These are phyloP conservation scores for Coemansia sp. DNA, from an alignment of 192 early-diverging fungal genomes.

Conservation along the genomic window DNA sequence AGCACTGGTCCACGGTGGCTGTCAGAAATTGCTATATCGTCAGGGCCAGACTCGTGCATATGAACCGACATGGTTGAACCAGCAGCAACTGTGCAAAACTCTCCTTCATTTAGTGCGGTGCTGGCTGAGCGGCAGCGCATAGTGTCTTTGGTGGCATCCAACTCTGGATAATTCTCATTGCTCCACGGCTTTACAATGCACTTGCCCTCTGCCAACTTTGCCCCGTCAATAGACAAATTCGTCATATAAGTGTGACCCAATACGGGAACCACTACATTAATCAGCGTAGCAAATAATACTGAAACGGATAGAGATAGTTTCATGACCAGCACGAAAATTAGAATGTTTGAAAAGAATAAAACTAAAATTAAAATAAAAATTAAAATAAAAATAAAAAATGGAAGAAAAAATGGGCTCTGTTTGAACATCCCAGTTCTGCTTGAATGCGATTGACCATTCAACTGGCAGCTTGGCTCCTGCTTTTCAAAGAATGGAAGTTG, in stretches of 20 bases:
- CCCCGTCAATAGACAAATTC: background rate
- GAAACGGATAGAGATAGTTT: background rate
- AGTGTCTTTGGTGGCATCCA: constrained; percentile 12
- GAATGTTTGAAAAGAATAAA: background rate
- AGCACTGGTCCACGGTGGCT: constrained; percentile 28
- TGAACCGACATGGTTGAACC: constrained; percentile 21
- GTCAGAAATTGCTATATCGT: background rate
- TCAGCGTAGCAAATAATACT: background rate
- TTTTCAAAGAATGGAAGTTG: no score
- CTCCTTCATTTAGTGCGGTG: background rate
- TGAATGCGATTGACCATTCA: no score
- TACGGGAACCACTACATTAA: background rate
- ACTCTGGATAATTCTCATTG: constrained; percentile 21
- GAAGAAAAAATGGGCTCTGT: no score
- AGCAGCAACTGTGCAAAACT: constrained; percentile 15
- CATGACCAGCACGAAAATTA: background rate
- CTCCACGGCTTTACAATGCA: background rate
- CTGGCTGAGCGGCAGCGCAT: constrained; percentile 19
- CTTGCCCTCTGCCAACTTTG: background rate
- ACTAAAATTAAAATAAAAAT: background rate
- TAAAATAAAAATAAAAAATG: no score
- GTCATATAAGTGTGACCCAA: background rate
- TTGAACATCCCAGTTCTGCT: no score
- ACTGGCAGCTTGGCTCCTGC: no score
- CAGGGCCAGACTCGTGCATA: constrained; percentile 7